Evolutionary conservation across 768 basidiomycete genomes (phyloP), one percentile per base, ranked within the genome.

Genomic region (Megacollybia marginata): DNA sequence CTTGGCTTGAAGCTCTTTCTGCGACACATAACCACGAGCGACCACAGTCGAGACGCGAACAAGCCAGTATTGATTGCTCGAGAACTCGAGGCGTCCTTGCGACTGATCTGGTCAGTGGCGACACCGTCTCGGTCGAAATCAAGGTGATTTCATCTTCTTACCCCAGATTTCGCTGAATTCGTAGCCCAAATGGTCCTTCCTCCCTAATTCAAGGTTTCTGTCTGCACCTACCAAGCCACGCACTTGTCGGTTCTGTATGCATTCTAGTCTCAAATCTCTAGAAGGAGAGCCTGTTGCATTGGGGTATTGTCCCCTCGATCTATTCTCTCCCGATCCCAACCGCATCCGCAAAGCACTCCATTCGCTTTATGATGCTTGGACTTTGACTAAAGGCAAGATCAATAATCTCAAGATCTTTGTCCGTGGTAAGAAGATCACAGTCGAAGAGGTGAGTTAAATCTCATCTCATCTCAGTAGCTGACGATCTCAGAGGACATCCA

Each of bases 111-210:
- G 74, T 93, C 9, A 79, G 83, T 31, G 75, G 78, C 8, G 55
- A 71, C 45, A 78, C 76, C 44, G 65, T 92, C 42, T 80, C 86
- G 2, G 76, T 96, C 4, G 95, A 97, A 69, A 91, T 97, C 65
- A 98, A 98, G 82, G 95, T 91, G 52, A 53, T 63, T 53, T 47
- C 43, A 31, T 40, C n/a, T 33, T n/a, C 23, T 43, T 42, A 13
- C 18, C 28, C 20, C 19, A n/a, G 23, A 16, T 54, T 47, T 15
- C 44, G 32, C 44, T 19, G n/a, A 20, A 13, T 32, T 28, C 31
- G 46, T 18, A 96, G 95, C 95, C 95, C 32, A 99, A 99, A 72
- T 99, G 95, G 94, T 92, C 83, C 3, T 96, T 99, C 65, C 66
- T 97, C 35, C 92, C 95, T 2, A 73, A 71, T 32, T 59, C 74